phyloP scores from a whole-genome alignment of 352 stramenopile genomes.

The Phytophthora pinifolia region DNA sequence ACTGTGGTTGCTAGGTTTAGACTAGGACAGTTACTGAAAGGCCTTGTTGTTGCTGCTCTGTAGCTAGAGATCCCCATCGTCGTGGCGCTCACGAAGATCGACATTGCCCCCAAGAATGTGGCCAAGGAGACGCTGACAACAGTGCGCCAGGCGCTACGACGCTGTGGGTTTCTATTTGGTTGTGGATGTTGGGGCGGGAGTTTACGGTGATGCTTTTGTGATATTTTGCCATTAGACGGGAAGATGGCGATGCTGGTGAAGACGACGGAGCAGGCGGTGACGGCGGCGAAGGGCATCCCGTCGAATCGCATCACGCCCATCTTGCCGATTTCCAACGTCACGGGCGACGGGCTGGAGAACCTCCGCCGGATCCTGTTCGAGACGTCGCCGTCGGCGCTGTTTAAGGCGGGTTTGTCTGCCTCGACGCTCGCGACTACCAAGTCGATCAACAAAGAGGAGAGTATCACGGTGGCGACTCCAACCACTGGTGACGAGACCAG shows the following conservation, averaged over 20 bases:
- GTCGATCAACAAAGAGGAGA: conserved; percentile 53
- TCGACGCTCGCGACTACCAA: conserved; percentile 63
- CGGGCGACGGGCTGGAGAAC: conserved; percentile 91
- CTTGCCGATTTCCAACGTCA: conserved; percentile 97
- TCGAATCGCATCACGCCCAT: conserved; percentile 95
- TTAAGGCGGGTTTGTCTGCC: conserved; percentile 67
- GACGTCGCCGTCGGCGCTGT: conserved; percentile 66
- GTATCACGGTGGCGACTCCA: conserved; percentile 20
- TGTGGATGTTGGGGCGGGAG: not conserved
- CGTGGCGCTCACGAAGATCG: conserved; percentile 95
- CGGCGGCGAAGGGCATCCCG: conserved; percentile 87
- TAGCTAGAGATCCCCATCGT: conserved; percentile 91
- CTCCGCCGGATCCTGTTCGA: conserved; percentile 71
- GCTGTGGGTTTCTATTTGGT: conserved; percentile 39
- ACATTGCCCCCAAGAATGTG: conserved; percentile 92
- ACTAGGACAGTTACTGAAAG: not conserved
- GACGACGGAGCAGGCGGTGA: conserved; percentile 78
- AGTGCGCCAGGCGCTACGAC: conserved; percentile 86
- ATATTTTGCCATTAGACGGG: conserved; percentile 47
- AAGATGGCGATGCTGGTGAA: conserved; percentile 95
- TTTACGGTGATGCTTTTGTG: conserved; percentile 1
- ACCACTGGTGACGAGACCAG: conserved; percentile 11
- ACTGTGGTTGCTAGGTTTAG: not conserved
- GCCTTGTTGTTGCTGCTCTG: conserved; percentile 1
- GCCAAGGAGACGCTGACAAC: conserved; percentile 91